Evolutionary conservation across 2,329 filamentous ascomycete species (phyloP), one percentile per base, ranked within the genome.

Genomic region (Dryadomyces quercus-mongolicae): DNA sequence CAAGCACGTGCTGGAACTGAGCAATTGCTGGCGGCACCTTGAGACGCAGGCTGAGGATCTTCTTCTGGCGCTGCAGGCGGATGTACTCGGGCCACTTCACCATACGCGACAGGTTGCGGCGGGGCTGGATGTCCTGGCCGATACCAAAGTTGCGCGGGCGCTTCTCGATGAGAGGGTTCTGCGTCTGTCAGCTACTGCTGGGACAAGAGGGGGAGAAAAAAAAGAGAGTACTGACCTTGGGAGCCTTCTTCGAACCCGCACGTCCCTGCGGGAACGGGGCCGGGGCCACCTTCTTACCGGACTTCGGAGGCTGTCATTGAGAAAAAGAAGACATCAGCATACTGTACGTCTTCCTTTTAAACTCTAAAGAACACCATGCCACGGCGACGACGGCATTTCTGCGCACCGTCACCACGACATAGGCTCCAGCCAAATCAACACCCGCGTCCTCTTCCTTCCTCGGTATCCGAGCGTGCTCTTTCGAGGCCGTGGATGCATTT

Each of bases 291-390:
- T 96, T 97, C 88, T 96, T 97, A 81, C 90, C 90, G 70, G 80
- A 72, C 81, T 97, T 98, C 73, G 92, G 88, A 86, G 93, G 89
- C 93, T 97, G 80, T 97, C 91, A 97, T 97, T 93, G 92, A 97
- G 92, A 89, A 94, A 91, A 95, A 89, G 93, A 94, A 90, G 85
- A 88, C 78, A 89, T 95, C 87, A 96, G 90, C 86, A 75, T 81
- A 78, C 81, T 84, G 78, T 40, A 73, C 70, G 79, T 87, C 85
- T 89, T 87, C 84, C 40, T 54, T 59, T 85, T 82, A 56, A 86
- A 86, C 89, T 95, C 89, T 94, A 94, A 76, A 85, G 88, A 93
- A 86, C 79, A 42, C 55, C 50, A 53, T 31, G 40, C 43, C 34
- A 44, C 15, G 10, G 68, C 62, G 67, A 67, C 21, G 16, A 8